Percentiles rank a stretch among this genome's conserved stretches.
phyloP scores from a whole-genome alignment of 495 filamentous ascomycete species.

The Daldinia concentrica region DNA sequence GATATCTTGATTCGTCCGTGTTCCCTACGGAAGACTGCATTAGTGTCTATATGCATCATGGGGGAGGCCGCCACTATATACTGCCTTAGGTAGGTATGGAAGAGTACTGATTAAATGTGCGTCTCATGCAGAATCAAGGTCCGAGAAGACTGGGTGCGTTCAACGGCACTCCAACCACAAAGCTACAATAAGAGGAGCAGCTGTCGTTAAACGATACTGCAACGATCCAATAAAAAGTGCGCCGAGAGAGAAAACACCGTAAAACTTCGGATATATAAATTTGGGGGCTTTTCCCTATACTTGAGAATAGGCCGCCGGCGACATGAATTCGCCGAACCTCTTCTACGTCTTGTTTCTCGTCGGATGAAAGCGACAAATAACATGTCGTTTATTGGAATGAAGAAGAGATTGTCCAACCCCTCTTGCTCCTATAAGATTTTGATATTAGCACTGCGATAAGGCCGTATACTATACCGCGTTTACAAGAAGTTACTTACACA shows the following conservation, averaged over 20 bases:
- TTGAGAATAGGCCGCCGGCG: neutral
- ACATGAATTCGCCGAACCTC: neutral
- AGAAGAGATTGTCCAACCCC: neutral
- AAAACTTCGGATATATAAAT: neutral
- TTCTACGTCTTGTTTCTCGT: neutral
- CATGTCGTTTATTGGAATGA: neutral
- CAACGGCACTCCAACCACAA: neutral
- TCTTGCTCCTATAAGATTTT: neutral
- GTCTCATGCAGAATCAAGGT: neutral
- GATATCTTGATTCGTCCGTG: conserved; percentile 25
- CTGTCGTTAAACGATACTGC: neutral
- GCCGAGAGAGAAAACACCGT: conserved; percentile 2
- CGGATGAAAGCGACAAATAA: neutral
- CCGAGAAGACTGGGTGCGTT: neutral
- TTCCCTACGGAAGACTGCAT: conserved; percentile 15
- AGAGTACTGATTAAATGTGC: neutral
- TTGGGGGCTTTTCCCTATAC: neutral
- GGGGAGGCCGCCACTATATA: conserved; percentile 35
- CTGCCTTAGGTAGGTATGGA: no score
- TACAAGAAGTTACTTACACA: neutral
- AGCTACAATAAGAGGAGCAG: neutral
- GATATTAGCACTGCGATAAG: neutral
- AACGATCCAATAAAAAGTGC: conserved; percentile 7
- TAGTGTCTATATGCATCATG: conserved; percentile 20
- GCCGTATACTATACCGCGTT: neutral